Evolutionary conservation across 129 eudicot species (phyloP).

Genomic region (Chrysanthemum seticuspe): DNA sequence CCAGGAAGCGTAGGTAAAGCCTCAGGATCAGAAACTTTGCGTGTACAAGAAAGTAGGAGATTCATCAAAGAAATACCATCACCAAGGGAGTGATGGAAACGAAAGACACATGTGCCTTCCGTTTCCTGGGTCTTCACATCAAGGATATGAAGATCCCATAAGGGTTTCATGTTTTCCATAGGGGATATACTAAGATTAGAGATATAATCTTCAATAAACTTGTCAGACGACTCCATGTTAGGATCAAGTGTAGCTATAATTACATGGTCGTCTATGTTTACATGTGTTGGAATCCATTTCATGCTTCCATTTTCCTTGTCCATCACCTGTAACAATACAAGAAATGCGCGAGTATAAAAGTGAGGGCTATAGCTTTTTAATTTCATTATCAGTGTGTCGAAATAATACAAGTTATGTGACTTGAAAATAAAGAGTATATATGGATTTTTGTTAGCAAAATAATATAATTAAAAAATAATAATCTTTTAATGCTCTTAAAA

Average conservation of each 20-base stretch:
- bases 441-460: no score
- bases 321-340: constrained; percentile 11
- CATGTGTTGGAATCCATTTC: constrained; percentile 37
- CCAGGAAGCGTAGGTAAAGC: constrained; percentile 22
- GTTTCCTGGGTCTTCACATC: constrained; percentile 27
- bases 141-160: constrained; percentile 47
- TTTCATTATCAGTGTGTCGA: no score
- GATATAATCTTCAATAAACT: constrained; percentile 38
- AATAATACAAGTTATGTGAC: no score
- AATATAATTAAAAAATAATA: no score
- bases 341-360: no score
- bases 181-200: constrained; percentile 34
- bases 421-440: no score
- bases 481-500: no score
- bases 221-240: constrained; percentile 30
- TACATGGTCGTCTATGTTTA: constrained; percentile 43
- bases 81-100: constrained; percentile 49
- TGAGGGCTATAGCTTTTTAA: no score
- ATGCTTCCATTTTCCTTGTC: constrained; percentile 24
- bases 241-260: constrained; percentile 18
- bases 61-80: constrained; percentile 44
- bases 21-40: constrained; percentile 30
- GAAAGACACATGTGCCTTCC: constrained; percentile 33
- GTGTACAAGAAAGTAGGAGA: constrained; percentile 28
- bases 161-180: constrained; percentile 32